Evolutionary conservation across 108 stramenopile genomes (phyloP).

Genomic region (Bacterosira constricta): DNA sequence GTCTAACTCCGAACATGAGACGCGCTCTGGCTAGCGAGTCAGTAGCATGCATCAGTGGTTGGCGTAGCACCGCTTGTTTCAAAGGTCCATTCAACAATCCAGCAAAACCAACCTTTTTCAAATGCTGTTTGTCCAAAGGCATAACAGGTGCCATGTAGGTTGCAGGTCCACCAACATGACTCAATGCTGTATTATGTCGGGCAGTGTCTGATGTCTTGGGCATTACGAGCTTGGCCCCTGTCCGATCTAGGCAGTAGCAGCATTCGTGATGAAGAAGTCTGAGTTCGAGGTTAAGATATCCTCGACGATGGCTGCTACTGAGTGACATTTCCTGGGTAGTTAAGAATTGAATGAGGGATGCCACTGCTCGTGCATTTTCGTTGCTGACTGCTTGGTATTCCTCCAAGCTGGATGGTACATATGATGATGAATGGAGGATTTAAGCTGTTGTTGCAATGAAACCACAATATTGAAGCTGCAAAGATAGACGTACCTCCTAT

Average conservation of each 20-base stretch:
- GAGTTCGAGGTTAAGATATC: conserved; percentile 84
- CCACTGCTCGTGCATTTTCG: conserved; percentile 59
- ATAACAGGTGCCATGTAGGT: conserved; percentile 76
- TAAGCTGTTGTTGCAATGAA: neutral
- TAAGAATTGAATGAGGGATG: conserved; percentile 74
- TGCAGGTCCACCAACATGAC: conserved; percentile 64
- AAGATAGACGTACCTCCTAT: conserved; percentile 18
- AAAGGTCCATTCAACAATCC: conserved; percentile 73
- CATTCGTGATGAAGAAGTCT: conserved; percentile 85
- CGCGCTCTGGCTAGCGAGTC: conserved; percentile 86
- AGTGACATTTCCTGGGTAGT: conserved; percentile 79
- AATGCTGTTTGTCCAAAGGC: conserved; percentile 65
- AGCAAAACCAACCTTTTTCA: conserved; percentile 64
- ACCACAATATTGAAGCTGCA: neutral
- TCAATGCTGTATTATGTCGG: conserved; percentile 36
- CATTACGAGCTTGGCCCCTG: conserved; percentile 42
- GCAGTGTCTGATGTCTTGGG: conserved; percentile 15
- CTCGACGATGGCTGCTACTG: conserved; percentile 76
- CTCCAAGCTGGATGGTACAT: conserved; percentile 5
- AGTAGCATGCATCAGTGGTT: conserved; percentile 83
- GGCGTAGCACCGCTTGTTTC: conserved; percentile 79
- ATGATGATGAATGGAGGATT: neutral
- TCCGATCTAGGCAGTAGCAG: conserved; percentile 54
- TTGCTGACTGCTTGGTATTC: conserved; percentile 48
- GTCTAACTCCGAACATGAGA: conserved; percentile 78